Base-by-base conservation (phyloP, 768 basidiomycete genomes). In the Russula emetica region DNA sequence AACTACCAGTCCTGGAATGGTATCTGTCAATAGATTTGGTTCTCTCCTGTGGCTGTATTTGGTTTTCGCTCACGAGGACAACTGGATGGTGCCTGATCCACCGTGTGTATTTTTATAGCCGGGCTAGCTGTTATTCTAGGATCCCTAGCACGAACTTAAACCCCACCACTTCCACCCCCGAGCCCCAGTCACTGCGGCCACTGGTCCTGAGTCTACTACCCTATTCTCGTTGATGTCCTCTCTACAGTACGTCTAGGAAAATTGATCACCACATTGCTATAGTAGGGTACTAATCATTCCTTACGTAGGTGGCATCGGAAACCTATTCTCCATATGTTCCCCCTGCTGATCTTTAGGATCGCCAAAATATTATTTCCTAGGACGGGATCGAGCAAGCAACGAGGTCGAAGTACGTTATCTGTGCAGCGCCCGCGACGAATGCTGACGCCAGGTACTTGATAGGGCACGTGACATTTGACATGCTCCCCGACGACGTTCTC, bases 401-500 rank as follows among this genome's bases (percentile, higher is more conserved):
- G 11, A 30, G 28, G 40, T 42, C 55, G 10, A 57, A 14, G 55
- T 57, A 44, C 40, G 55, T 40, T 4, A 7, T 28, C 26, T 42
- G 22, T 13, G 6, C 8, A 18, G n/a, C 3, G 10, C 11, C 18
- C 5, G 16, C 9, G 6, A 16, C n/a, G 14, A 36, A 7, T 22
- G 20, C 40, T 56, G 24, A 44, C 10, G 0, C 10, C 4, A 11
- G 3, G 10, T n/a, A 32, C 3, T 11, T 0, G 7, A 11, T 14
- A n/a, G 26, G 20, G 26, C 24, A 26, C 10, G 26, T 47, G 26
- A 42, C 54, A 51, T 32, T 60, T 54, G 36, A 58, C 30, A 55
- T 20, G 22, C 34, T 57, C 52, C 42, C 60, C n/a, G 56, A 55
- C 26, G 60, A 55, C 5, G 38, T 68, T n/a, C 40, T 60, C 24